Base-by-base conservation (phyloP, 495 filamentous ascomycete species). In the Lineolata rhizophorae region DNA sequence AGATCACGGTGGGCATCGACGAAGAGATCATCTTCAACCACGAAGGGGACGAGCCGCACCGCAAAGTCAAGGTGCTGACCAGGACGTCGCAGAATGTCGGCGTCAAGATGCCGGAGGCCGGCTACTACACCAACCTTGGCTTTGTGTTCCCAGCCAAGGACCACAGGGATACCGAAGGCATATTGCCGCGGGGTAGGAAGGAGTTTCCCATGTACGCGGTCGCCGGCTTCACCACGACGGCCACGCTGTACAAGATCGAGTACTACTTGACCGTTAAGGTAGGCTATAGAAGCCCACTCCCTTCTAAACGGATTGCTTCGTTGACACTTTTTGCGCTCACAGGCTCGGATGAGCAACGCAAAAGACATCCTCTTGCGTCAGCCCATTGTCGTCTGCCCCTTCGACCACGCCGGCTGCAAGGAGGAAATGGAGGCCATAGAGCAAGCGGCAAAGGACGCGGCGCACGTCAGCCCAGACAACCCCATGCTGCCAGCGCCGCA, bases 351-450 rank as follows among this genome's bases (percentile, higher is more conserved):
- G 57, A 79, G 78, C n/a, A 73, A 71, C 9, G 83, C 85, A 12
- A 68, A 72, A 57, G 90, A 97, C 42, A 93, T 97, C 27, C 57
- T 71, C 4, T 67, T 95, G 24, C 74, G 85, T 27, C 82, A 94
- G 52, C 82, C 78, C 32, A 95, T 97, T 35, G 78, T 95, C 27
- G 85, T 97, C 30, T 94, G 85, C 42, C 87, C 90, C 0, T 70
- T 92, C 24, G 87, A 97, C 48, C 80, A 94, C 42, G 78, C 84
- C 35, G 80, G 75, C 9, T 95, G 87, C 57, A 92, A 90, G 47
- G 83, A 92, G 42, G 90, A 97, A 56, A 91, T 97, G 78, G 82
- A 92, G 45, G 81, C 82, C 5, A 95, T 95, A 38, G 81, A 93
- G 44, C 76, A 87, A 51, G 79, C 90, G 0, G 87, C 87, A 2